Base-by-base conservation (phyloP, 768 basidiomycete species). In the Suillus ampliporus region DNA sequence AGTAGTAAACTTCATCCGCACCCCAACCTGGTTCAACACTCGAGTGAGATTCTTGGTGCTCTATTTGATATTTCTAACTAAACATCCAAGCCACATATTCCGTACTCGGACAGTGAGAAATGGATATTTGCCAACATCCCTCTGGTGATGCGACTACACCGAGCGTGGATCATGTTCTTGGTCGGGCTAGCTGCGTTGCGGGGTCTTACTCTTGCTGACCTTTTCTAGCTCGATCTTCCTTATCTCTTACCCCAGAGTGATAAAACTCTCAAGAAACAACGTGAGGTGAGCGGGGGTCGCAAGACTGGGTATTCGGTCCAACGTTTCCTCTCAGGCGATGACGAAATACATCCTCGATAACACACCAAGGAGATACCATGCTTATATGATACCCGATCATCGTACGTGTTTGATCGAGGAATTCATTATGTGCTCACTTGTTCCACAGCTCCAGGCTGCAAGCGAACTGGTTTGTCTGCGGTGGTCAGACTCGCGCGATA, bases 21-120 rank as follows among this genome's bases (percentile, higher is more conserved):
- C 84, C 37, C 87, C 87, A 7, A 83, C 85, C 62, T 90, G 87
- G 87, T 87, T 80, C 65, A 61, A 82, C 2, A 81, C 82, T 3
- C 80, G 82, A 63, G 87, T 88, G 67, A 67, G 80, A 56, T 38
- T 31, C 37, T 40, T 26, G 19, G 38, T 14, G 57, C 26, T 38
- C 19, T 38, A 13, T 28, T 11, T n/a, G 21, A 38, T 17, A 34
- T 10, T 19, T 43, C 19, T 31, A 15, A 54, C 34, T 61, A 8
- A 11, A 35, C 5, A 79, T 83, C 47, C 76, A 50, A 66, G 69
- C 64, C 67, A 31, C 69, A 71, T 53, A 48, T 88, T 84, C 76
- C 77, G 78, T 54, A 60, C 61, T 56, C 82, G 71, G 75, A 69
- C 50, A 48, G 28, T 14, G 61, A 75, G 4, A 82, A 85, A 71